These are phyloP conservation scores for Jasminum sambac DNA, from an alignment of 257 asterid species.

Conservation along the genomic window DNA sequence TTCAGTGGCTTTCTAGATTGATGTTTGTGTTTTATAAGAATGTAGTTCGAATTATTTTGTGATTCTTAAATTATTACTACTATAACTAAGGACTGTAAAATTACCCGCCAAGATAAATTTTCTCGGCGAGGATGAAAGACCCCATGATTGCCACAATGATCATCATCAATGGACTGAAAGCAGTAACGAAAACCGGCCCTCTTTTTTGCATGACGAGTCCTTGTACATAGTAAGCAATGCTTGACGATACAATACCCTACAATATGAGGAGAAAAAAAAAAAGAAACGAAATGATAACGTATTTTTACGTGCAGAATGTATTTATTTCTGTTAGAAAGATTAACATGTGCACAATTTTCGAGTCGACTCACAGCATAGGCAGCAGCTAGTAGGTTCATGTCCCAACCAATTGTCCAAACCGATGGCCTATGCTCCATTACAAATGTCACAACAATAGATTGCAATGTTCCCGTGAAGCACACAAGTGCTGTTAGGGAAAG, in stretches of 20 bases:
- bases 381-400: slow-evolving; percentile 86
- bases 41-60: too few species aligned
- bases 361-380: slow-evolving; percentile 80
- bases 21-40: too few species aligned
- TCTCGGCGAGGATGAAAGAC: slow-evolving; percentile 53
- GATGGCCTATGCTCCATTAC: slow-evolving; percentile 70
- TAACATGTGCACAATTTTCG: not conserved
- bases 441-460: slow-evolving; percentile 73
- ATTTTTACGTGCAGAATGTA: not conserved
- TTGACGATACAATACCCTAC: slow-evolving; percentile 62
- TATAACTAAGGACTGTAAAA: too few species aligned
- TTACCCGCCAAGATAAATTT: slow-evolving; percentile 64
- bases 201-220: slow-evolving; percentile 56
- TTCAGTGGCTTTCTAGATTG: too few species aligned
- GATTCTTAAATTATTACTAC: too few species aligned
- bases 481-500: slow-evolving; percentile 72
- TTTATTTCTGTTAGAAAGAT: not conserved
- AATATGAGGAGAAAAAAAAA: too few species aligned
- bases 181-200: slow-evolving; percentile 68
- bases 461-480: slow-evolving; percentile 86
- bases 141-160: slow-evolving; percentile 63
- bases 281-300: not conserved
- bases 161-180: slow-evolving; percentile 66
- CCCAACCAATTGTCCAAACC: slow-evolving; percentile 78
- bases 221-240: slow-evolving; percentile 67